Conservation (phyloP, 805 yeast species). For the Candida caryicola region DNA sequence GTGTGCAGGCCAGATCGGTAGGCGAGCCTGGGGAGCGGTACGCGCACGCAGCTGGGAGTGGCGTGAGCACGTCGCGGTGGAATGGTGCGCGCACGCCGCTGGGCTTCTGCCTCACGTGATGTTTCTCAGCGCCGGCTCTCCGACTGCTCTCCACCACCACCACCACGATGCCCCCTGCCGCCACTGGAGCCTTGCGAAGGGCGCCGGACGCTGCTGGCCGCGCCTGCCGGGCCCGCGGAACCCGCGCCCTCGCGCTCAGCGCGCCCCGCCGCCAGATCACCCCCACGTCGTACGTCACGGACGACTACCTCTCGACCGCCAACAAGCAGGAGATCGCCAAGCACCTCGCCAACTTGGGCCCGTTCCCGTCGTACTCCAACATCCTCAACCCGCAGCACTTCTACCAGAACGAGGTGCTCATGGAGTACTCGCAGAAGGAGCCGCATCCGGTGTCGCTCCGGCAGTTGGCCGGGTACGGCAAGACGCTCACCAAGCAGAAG, state of each 20-base stretch:
- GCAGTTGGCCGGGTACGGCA: conserved; percentile 88
- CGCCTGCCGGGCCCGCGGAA: background rate
- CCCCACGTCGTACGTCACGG: conserved; percentile 28
- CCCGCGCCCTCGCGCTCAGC: background rate
- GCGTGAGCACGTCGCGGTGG: too few species aligned
- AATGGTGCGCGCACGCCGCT: too few species aligned
- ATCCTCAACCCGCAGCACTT: conserved; percentile 66
- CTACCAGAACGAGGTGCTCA: conserved; percentile 73
- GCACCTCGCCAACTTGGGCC: conserved; percentile 36
- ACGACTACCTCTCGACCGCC: conserved; percentile 29
- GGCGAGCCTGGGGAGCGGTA: too few species aligned
- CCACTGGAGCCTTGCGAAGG: too few species aligned
- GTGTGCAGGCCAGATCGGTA: too few species aligned
- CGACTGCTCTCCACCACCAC: background rate
- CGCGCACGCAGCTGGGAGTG: too few species aligned
- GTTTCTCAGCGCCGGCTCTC: background rate
- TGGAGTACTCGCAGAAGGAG: conserved; percentile 57
- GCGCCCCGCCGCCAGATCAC: conserved; percentile 15
- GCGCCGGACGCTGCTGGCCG: too few species aligned
- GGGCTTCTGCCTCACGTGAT: too few species aligned
- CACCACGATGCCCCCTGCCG: background rate
- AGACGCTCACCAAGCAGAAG: conserved; percentile 70
- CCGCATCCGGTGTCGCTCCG: conserved; percentile 90
- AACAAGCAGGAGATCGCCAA: conserved; percentile 27
- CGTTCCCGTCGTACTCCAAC: conserved; percentile 40